Base-by-base conservation (phyloP, 345 rosid species). In the Clausena lansium region DNA sequence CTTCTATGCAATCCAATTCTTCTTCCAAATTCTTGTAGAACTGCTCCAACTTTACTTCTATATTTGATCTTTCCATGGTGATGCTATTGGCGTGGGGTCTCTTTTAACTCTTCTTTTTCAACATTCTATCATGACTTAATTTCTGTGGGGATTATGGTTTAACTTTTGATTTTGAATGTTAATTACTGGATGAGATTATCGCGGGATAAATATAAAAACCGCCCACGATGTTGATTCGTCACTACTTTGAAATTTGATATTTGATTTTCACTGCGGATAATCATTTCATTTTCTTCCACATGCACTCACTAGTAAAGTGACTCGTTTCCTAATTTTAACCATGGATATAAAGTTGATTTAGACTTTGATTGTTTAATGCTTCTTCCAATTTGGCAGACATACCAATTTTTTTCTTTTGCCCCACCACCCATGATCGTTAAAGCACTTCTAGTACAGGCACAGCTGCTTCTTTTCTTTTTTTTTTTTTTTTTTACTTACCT, bases 1-100 rank as follows among this genome's bases (percentile, higher is more conserved):
- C 68, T 71, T 84, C 86, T 64, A 86, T 77, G 82, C 81, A 75
- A 27, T 81, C 76, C 91, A 89, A 85, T 78, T 90, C 80, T 28
- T 75, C 54, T 76, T 88, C 76, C 70, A 87, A 77, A 67, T 80
- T 70, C 11, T 52, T 83, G 27, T 62, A 71, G 63, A 78, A 74
- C 36, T 74, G 73, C 47, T 77, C 76, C 79, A 89, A 76, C 32
- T 80, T 70, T 27, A 45, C 76, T n/a, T 71, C 80, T 63, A 1
- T 63, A 9, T 66, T 13, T 33, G 71, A 60, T 76, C 75, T 76
- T 84, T 77, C 80, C 86, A 83, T 83, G 45, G 75, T 25, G 14
- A 24, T 24, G 17, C 17, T 22, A 25, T 45, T 45, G 17, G 50
- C n/a, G n/a, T 73, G 79, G 85, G 81, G 81, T 77, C 76, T 80